Percentiles rank a stretch among this genome's conserved stretches.
These are phyloP conservation scores for Xylariales sp. DNA, from an alignment of 2,329 filamentous ascomycete genomes.

Conservation along the genomic window DNA sequence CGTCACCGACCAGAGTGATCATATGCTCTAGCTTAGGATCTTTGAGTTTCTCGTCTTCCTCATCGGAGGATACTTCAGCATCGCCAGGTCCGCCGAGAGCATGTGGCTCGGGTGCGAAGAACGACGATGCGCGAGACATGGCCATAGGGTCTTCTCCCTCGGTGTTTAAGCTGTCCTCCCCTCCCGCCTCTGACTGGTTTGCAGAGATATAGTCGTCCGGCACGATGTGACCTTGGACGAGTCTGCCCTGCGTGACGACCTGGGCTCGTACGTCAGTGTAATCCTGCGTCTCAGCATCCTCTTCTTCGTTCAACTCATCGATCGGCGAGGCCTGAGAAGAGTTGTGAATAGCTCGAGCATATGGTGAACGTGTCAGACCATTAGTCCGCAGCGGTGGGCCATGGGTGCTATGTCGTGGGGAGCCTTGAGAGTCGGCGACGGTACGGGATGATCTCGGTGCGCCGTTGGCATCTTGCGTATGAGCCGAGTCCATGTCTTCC, in stretches of 20 bases:
- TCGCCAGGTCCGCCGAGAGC: slow-evolving; percentile 82
- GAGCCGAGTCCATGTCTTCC: slow-evolving; percentile 19
- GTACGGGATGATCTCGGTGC: slow-evolving; percentile 19
- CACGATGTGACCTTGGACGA: slow-evolving; percentile 92
- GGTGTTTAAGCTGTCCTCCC: slow-evolving; percentile 46
- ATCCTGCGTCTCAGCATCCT: slow-evolving; percentile 33
- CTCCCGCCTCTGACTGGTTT: slow-evolving; percentile 58
- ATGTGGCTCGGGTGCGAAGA: slow-evolving; percentile 66
- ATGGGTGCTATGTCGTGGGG: slow-evolving; percentile 34
- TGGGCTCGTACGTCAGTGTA: slow-evolving; percentile 78
- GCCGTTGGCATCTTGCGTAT: slow-evolving; percentile 21
- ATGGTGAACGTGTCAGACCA: slow-evolving; percentile 23
- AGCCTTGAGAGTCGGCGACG: slow-evolving; percentile 38
- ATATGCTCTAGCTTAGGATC: slow-evolving; percentile 83
- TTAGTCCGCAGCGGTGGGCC: slow-evolving; percentile 26
- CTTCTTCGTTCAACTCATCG: slow-evolving; percentile 33
- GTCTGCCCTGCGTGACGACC: slow-evolving; percentile 85
- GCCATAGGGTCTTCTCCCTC: slow-evolving; percentile 75
- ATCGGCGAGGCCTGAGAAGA: slow-evolving; percentile 32
- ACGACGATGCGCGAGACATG: slow-evolving; percentile 73
- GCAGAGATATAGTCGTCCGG: slow-evolving; percentile 89
- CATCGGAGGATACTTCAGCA: slow-evolving; percentile 76
- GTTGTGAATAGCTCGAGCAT: slow-evolving; percentile 23
- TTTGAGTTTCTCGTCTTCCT: slow-evolving; percentile 85
- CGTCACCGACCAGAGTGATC: slow-evolving; percentile 95